Evolutionary conservation across 441 rosid genomes (phyloP).

Genomic region (Rhodomyrtus psidioides): DNA sequence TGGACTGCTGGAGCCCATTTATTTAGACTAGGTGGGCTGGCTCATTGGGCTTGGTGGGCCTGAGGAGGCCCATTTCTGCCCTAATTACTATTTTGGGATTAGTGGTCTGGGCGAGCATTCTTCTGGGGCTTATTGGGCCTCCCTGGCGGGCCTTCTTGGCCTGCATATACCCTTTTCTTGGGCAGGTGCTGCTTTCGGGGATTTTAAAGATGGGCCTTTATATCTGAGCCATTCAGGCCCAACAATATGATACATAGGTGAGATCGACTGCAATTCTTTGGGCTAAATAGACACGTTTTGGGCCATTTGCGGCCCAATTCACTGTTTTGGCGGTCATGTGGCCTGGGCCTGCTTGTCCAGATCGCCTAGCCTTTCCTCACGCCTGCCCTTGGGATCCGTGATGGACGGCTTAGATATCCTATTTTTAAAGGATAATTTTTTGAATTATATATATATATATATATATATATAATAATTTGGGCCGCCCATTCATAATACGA

Average conservation of each 20-base stretch:
- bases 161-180: neutral
- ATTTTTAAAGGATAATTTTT: too few relatives aligned
- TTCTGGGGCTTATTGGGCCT: neutral
- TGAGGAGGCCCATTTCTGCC: neutral
- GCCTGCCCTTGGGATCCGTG: too few relatives aligned
- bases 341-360: neutral
- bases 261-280: neutral
- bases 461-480: too few relatives aligned
- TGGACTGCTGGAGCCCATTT: neutral
- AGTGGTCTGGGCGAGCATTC: neutral
- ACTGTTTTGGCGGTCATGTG: neutral
- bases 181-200: neutral
- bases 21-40: neutral
- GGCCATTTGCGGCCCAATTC: neutral
- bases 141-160: too few relatives aligned
- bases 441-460: too few relatives aligned
- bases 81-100: neutral
- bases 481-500: too few relatives aligned
- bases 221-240: neutral
- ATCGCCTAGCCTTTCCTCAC: too few relatives aligned
- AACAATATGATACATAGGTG: neutral
- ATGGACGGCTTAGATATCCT: too few relatives aligned
- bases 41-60: neutral
- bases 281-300: neutral
- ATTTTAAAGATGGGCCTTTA: neutral